A percentile compares a stretch with the other conserved stretches of the same genome.
Evolutionary conservation across 1,139 yeast genomes (phyloP).

Genomic region (Geotrichum fermentans): DNA sequence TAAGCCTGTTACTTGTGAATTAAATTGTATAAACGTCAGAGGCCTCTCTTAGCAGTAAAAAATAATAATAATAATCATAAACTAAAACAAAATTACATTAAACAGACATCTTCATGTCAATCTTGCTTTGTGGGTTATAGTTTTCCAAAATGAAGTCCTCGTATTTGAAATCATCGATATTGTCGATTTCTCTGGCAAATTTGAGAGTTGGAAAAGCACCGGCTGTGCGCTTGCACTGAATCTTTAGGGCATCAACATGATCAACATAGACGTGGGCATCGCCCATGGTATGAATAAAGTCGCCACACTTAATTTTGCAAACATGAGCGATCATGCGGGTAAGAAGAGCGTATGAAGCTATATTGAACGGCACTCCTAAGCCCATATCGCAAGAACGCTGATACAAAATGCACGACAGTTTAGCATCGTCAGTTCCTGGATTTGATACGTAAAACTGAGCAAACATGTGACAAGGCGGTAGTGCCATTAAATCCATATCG

Average conservation of each 20-base stretch:
- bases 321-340: constrained; percentile 95
- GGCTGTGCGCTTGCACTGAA: constrained; percentile 72
- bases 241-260: constrained; percentile 83
- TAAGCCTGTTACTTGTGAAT: too few species aligned
- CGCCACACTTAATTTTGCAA: constrained; percentile 91
- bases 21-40: too few species aligned
- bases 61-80: too few species aligned
- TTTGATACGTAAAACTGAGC: constrained; percentile 90
- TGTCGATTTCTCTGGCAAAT: constrained; percentile 60
- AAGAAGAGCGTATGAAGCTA: constrained; percentile 89
- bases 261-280: constrained; percentile 93
- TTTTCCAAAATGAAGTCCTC: constrained; percentile 80
- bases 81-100: constrained; percentile 22
- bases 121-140: constrained; percentile 76
- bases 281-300: constrained; percentile 90
- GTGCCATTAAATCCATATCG: constrained; percentile 87
- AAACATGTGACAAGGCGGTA: constrained; percentile 97
- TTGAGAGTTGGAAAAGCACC: constrained; percentile 70
- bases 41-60: too few species aligned
- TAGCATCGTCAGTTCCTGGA: constrained; percentile 47
- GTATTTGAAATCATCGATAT: constrained; percentile 79
- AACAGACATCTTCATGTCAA: constrained; percentile 81
- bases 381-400: constrained; percentile 99
- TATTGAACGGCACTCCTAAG: constrained; percentile 94
- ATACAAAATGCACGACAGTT: constrained; percentile 78